phyloP scores from a whole-genome alignment of 2,329 filamentous ascomycete species.

The Fusarium sublunatum region DNA sequence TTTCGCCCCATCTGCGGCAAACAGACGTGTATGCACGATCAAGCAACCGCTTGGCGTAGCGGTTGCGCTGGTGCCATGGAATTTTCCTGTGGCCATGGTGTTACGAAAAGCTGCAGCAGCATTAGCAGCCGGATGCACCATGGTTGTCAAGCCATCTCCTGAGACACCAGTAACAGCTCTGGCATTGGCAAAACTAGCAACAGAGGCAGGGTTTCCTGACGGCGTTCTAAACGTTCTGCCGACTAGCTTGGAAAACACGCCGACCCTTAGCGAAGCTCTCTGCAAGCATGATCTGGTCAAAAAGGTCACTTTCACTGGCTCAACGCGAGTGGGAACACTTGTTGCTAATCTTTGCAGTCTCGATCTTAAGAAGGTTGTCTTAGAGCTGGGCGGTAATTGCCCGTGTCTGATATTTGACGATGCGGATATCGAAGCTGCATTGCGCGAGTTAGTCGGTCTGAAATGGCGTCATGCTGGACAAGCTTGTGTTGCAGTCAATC shows the following conservation, averaged over 20 bases:
- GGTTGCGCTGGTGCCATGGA: slow-evolving; percentile 59
- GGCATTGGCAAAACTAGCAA: slow-evolving; percentile 74
- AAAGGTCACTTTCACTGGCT: slow-evolving; percentile 83
- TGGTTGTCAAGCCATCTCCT: slow-evolving; percentile 78
- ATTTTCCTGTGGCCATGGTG: slow-evolving; percentile 68
- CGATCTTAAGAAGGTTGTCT: slow-evolving; percentile 72
- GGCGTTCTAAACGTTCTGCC: slow-evolving; percentile 71
- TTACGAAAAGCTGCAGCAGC: slow-evolving; percentile 62
- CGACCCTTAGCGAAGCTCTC: slow-evolving; percentile 57
- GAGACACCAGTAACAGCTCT: slow-evolving; percentile 80
- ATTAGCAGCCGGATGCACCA: slow-evolving; percentile 78
- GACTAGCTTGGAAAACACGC: slow-evolving; percentile 57
- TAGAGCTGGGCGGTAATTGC: slow-evolving; percentile 79
- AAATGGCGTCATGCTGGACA: slow-evolving; percentile 79
- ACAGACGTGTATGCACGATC: slow-evolving; percentile 73
- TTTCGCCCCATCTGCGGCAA: slow-evolving; percentile 58
- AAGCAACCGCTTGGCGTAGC: slow-evolving; percentile 62
- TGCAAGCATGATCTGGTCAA: slow-evolving; percentile 59
- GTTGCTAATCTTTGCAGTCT: slow-evolving; percentile 70
- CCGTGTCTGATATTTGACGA: slow-evolving; percentile 74
- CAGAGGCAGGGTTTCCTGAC: slow-evolving; percentile 78
- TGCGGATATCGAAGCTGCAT: slow-evolving; percentile 58
- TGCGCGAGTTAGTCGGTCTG: slow-evolving; percentile 4
- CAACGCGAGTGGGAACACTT: slow-evolving; percentile 74
- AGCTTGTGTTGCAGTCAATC: slow-evolving; percentile 73